Base-by-base conservation (phyloP, 2,329 filamentous ascomycete species). In the Colletotrichum cordylinicola region DNA sequence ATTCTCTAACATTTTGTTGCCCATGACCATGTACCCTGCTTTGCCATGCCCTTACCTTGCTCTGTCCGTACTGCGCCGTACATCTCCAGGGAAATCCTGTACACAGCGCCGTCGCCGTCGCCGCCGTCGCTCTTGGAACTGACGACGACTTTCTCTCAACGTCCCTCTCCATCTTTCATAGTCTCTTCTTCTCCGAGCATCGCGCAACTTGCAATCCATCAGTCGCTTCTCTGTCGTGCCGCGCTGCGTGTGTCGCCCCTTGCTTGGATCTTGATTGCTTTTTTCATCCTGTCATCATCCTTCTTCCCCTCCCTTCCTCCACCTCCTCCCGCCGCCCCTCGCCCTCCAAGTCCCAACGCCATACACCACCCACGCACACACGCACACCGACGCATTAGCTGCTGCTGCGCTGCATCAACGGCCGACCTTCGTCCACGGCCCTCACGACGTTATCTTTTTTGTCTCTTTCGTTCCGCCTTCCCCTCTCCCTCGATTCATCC, bases 131-230 rank as follows among this genome's bases (percentile, higher is more conserved):
- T 70, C 48, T 21, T 48, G 43, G 43, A 48, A 48, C 43, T 21
- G 43, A 48, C 67, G 71, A 74, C 67, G 18, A 68, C 70, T 60
- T 72, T 72, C 70, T 71, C 48, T 35, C 58, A 21, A 16, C 39
- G 24, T 55, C 31, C 43, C 29, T 74, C n/a, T 33, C n/a, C 21
- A 16, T 68, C 64, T 37, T 31, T 21, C 31, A 24, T 24, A 31
- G 24, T 16, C 65, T 67, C 35, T 43, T 61, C 43, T 18, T 58
- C 55, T 31, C 52, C 66, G 39, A 21, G 43, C 43, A 48, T 48
- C 43, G 43, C 43, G 43, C 43, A 48, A 48, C 43, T 48, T 48
- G 43, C 43, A 48, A 48, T 3, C 43, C 43, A 48, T 21, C n/a
- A 64, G 31, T 39, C 60, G n/a, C 21, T 64, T n/a, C 33, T 39